phyloP scores from a whole-genome alignment of 2,329 filamentous ascomycete genomes.

The Pestalotiopsis sp. region DNA sequence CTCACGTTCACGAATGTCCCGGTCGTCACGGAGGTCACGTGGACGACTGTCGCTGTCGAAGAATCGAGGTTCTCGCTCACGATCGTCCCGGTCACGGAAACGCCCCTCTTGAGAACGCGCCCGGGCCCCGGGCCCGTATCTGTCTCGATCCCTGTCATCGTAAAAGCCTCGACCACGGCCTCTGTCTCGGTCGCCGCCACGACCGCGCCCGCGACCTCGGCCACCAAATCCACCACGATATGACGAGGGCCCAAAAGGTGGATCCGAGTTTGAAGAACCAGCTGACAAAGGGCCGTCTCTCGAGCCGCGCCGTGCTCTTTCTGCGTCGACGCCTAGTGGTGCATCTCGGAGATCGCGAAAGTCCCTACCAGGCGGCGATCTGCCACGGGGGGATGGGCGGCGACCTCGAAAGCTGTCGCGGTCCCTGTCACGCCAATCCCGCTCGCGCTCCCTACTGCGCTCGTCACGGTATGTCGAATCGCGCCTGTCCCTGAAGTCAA shows the following conservation, averaged over 20 bases:
- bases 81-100: slow-evolving; percentile 53
- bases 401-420: slow-evolving; percentile 59
- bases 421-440: slow-evolving; percentile 53
- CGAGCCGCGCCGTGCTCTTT: slow-evolving; percentile 68
- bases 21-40: slow-evolving; percentile 55
- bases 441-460: slow-evolving; percentile 60
- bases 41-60: slow-evolving; percentile 38
- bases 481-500: slow-evolving; percentile 60
- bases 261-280: slow-evolving; percentile 71
- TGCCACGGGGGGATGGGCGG: slow-evolving; percentile 61
- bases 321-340: slow-evolving; percentile 67
- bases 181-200: slow-evolving; percentile 52
- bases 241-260: slow-evolving; percentile 57
- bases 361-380: slow-evolving; percentile 68
- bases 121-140: slow-evolving; percentile 47
- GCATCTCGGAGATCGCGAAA: slow-evolving; percentile 61
- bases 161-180: slow-evolving; percentile 55
- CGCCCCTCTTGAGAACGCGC: slow-evolving; percentile 69
- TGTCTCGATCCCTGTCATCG: slow-evolving; percentile 68
- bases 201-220: slow-evolving; percentile 55
- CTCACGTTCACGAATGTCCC: slow-evolving; percentile 42
- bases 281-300: slow-evolving; percentile 75
- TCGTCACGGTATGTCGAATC: slow-evolving; percentile 60
- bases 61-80: slow-evolving; percentile 38
- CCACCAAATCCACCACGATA: slow-evolving; percentile 59